Base-by-base conservation (phyloP, 2,329 filamentous ascomycete genomes). In the Aspergillus melleus region DNA sequence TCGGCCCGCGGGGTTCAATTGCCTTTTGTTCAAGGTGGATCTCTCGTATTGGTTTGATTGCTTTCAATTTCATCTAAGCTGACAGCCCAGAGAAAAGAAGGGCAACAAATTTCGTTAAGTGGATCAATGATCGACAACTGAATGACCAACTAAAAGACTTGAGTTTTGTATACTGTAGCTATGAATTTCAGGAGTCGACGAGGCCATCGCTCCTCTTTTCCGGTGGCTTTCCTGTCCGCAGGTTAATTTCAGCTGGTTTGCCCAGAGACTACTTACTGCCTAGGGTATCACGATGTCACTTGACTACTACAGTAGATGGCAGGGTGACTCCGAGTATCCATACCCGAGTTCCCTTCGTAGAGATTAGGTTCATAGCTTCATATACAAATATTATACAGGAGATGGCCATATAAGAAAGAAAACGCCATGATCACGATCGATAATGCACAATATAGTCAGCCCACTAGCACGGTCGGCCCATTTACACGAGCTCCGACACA, bases 401-500 rank as follows among this genome's bases (percentile, higher is more conserved):
- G 36, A 19, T 29, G 14, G 19, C 20, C 44, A 47, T 47, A 47
- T 42, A 42, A 42, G 11, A 36, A 36, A n/a, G 36, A 42, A n/a
- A 42, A 42, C 36, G 36, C 36, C 36, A 42, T 16, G 36, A 52
- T 39, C 6, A 24, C 3, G 10, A 11, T n/a, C 4, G n/a, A 42
- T 29, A 42, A 42, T n/a, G 36, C 16, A 42, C 36, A 42, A 42
- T 16, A 8, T 14, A 42, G 14, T n/a, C 36, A 16, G 16, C 16
- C 36, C 36, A 42, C 14, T n/a, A 5, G 36, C 14, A 8, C 14
- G 14, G 12, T 11, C 14, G 4, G 36, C 46, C n/a, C 32, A 54
- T 36, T 53, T 49, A 67, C 54, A 49, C 49, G 55, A 63, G 47
- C 42, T 65, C 66, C 24, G 54, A 52, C 11, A 79, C 70, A 55